Evolutionary conservation across 2,329 filamentous ascomycete genomes (phyloP), one percentile per base, ranked within the genome.

Genomic region (Pseudogymnoascus verrucosus): DNA sequence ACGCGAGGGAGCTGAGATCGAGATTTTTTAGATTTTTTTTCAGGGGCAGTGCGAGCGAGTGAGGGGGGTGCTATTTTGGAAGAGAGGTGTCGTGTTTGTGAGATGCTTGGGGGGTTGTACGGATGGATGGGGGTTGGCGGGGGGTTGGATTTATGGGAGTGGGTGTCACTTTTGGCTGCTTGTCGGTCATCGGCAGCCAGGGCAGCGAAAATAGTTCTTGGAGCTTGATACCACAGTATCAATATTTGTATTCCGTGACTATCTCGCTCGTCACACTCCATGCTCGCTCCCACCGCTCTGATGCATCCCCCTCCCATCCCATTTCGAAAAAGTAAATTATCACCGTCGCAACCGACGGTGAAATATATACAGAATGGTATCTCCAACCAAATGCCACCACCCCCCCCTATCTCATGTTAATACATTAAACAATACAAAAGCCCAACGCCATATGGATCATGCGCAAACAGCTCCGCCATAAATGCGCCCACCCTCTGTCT

Each of bases 381-480:
- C 42, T 1, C 23, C 23, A 19, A 51, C 6, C 44, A 16, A 28
- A 51, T 16, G 14, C 23, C 4, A n/a, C 5, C 3, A 10, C n/a
- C 44, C 19, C 23, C 12, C 44, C 28, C 44, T 51, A 51, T 51
- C 44, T 51, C 44, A 16, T 51, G 44, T 51, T 51, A 51, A 47
- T 51, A 51, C 44, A 51, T 51, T 51, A 51, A 51, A 51, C 23
- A 51, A 51, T 51, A 51, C 44, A 51, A 40, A 51, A 47, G 44
- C 23, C 44, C 14, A 28, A 51, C 44, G 44, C 44, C 44, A 23
- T 51, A 51, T 28, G 7, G 23, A 16, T 11, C 6, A 6, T 10
- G 23, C 14, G 14, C 44, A 51, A 31, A 11, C 44, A 47, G n/a
- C 40, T n/a, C 44, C 44, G 4, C n/a, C 44, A 28, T 8, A 51